Evolutionary conservation across 495 filamentous ascomycete genomes (phyloP), one percentile per base, ranked within the genome.

Genomic region (Daldinia grandis): DNA sequence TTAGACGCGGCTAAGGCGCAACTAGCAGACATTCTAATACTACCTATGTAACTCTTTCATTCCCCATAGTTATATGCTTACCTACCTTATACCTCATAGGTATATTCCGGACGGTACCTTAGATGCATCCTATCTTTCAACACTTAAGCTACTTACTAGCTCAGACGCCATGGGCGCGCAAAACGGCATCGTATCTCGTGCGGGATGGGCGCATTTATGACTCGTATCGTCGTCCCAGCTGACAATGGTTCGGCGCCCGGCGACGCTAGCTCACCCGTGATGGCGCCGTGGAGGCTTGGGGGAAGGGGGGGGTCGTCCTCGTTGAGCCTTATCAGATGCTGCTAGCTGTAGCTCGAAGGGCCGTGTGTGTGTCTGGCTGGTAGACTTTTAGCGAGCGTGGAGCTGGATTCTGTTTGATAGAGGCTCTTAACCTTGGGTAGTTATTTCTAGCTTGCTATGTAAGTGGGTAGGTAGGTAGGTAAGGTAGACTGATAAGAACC

Each of bases 21-120:
- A 53, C 49, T 53, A 53, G 49, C 42, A 51, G 49, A 10, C 49
- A 27, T 28, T n/a, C n/a, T n/a, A n/a, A n/a, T n/a, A n/a, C 12
- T 27, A 12, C 25, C 1, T 27, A 27, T 4, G 2, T 27, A 49
- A 50, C 21, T 50, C 44, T 25, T 25, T 50, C 44, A 8, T 25
- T 15, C 24, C 24, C 21, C 49, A 51, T 51, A n/a, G n/a, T n/a
- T n/a, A n/a, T n/a, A n/a, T n/a, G n/a, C n/a, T n/a, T n/a, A n/a
- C n/a, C n/a, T n/a, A 51, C 12, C 3, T 50, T 17, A 50, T 25
- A 50, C 14, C 25, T 25, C 19, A 50, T 0, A 50, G 17, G 3
- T n/a, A n/a, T n/a, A n/a, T n/a, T n/a, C n/a, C n/a, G n/a, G n/a
- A n/a, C 19, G 44, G 10, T 9, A 10, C 10, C n/a, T n/a, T n/a